Percentiles rank a stretch among this genome's conserved stretches.
These are phyloP conservation scores for Spergularia azorica DNA, from an alignment of 179 eudicot genomes.

Conservation along the genomic window DNA sequence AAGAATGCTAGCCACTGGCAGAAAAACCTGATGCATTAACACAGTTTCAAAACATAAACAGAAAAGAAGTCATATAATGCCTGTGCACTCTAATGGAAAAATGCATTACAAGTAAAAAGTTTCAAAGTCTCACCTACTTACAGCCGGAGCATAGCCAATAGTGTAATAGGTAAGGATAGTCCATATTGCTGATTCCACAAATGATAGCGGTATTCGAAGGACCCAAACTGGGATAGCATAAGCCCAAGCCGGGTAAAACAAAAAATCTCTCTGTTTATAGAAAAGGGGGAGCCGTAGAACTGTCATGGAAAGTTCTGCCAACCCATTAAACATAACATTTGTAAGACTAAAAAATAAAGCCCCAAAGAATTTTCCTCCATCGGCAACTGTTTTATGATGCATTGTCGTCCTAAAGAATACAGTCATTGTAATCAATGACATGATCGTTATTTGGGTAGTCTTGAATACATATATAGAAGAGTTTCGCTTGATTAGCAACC, in stretches of 20 bases:
- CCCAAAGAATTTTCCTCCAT: slow-evolving; percentile 70
- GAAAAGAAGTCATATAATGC: too few relatives aligned
- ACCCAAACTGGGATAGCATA: slow-evolving; percentile 82
- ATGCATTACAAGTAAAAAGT: not conserved
- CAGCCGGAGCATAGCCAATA: slow-evolving; percentile 76
- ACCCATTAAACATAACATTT: slow-evolving; percentile 83
- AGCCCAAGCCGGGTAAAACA: slow-evolving; percentile 86
- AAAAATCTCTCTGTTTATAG: slow-evolving; percentile 70
- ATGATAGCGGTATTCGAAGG: slow-evolving; percentile 63
- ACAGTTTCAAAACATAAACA: not conserved
- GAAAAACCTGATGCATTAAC: slow-evolving; percentile 56
- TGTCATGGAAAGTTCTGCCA: slow-evolving; percentile 72
- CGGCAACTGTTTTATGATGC: slow-evolving; percentile 43
- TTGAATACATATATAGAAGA: slow-evolving; percentile 70
- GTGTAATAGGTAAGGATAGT: slow-evolving; percentile 77
- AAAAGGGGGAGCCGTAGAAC: slow-evolving; percentile 67
- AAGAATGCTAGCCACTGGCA: slow-evolving; percentile 76
- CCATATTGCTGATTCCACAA: slow-evolving; percentile 72
- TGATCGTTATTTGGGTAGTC: slow-evolving; percentile 64
- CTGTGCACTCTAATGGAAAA: too few relatives aligned
- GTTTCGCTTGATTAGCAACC: slow-evolving; percentile 79
- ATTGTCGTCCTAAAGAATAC: slow-evolving; percentile 71
- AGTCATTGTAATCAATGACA: slow-evolving; percentile 59
- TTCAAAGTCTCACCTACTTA: slow-evolving; percentile 44
- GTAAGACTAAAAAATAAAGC: slow-evolving; percentile 74